Base-by-base conservation (phyloP, 331 rosid species). In the Rosa hybrid region DNA sequence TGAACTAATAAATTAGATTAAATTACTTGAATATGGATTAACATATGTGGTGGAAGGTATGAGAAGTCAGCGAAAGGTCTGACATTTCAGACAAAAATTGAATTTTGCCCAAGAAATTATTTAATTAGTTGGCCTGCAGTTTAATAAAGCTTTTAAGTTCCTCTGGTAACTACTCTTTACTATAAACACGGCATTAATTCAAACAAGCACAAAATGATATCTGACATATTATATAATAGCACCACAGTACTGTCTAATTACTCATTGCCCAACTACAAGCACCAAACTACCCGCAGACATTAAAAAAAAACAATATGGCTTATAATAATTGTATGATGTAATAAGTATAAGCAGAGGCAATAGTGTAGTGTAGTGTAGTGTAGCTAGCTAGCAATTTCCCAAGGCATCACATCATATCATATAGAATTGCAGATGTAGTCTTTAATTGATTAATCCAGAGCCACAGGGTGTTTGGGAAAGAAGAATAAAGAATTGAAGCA, bases 21-120 rank as follows among this genome's bases (percentile, higher is more conserved):
- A 3, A 7, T 57, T 4, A 56, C 10, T 50, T n/a, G 10, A n/a
- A 34, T 34, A 34, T 34, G 39, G 39, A 34, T 25, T 23, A 62
- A 57, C 5, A 8, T n/a, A n/a, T 57, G 9, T 68, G 50, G 50
- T 69, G 20, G 30, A 45, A 5, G 74, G 38, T 71, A 12, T n/a
- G 21, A 77, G 72, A 83, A 68, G 74, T 82, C 59, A 45, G 71
- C 81, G 60, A 78, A 83, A 83, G 80, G 68, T 83, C 82, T 72
- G 74, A 77, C 84, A 51, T 5, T 79, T 42, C 45, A 45, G 85
- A 79, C 81, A 79, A 80, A 68, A 82, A 75, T 80, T 76, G 72
- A 87, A 64, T 84, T 84, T 81, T 70, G 41, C 79, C 81, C 82
- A 60, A 80, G 41, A 81, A 72, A 78, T 71, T 64, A 25, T 11